Percentiles rank a stretch among this genome's conserved stretches.
These are phyloP conservation scores for Malassezia vespertilionis DNA, from an alignment of 1,284 basidiomycete genomes.

Conservation along the genomic window DNA sequence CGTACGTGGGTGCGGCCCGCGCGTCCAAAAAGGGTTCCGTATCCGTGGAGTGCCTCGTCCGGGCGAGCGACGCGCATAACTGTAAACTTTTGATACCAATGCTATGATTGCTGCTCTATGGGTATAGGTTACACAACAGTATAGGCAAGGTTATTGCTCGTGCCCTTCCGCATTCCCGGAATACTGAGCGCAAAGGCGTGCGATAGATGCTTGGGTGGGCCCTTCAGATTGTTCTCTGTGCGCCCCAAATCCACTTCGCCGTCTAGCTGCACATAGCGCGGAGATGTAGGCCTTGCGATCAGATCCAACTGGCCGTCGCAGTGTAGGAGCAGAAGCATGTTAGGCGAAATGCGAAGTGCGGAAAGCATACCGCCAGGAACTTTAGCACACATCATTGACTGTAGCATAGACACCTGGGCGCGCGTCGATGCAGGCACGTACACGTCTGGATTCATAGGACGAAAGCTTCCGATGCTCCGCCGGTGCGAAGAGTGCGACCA, in stretches of 20 bases:
- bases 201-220: background rate
- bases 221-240: background rate
- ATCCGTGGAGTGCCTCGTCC: slow-evolving; percentile 33
- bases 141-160: no score
- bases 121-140: no score
- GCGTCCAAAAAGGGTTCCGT: slow-evolving; percentile 58
- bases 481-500: no score
- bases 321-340: slow-evolving; percentile 5
- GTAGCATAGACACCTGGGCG: slow-evolving; percentile 7
- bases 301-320: slow-evolving; percentile 10
- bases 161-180: background rate
- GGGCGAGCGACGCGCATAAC: slow-evolving; percentile 29
- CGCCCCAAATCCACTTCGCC: background rate
- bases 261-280: background rate
- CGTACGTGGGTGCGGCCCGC: slow-evolving; percentile 58
- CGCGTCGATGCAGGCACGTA: slow-evolving; percentile 1
- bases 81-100: no score
- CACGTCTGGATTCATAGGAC: no score
- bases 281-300: background rate
- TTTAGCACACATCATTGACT: background rate
- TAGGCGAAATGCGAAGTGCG: slow-evolving; percentile 2
- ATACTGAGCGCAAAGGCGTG: background rate
- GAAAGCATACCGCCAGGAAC: background rate
- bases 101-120: no score
- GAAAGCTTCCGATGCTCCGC: no score